Base-by-base conservation (phyloP, 306 rosid species). In the Lathyrus tuberosus region DNA sequence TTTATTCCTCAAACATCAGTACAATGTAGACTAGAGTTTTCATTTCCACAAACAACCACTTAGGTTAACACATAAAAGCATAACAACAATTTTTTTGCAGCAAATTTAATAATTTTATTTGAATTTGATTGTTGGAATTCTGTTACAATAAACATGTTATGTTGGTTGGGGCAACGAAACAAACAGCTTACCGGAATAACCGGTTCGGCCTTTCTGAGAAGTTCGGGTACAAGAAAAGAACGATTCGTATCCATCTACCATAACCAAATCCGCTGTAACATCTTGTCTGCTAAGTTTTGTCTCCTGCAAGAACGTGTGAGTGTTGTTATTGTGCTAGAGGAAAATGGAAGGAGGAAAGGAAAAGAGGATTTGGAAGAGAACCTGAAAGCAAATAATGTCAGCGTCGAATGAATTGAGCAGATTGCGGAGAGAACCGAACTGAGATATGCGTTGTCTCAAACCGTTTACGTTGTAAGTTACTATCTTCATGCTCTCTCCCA, bases 381-480 rank as follows among this genome's bases (percentile, higher is more conserved):
- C 90, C 90, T 88, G 99, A 59, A 94, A 82, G 78, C 96, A 94
- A 47, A 94, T 70, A 71, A 94, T 75, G 61, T 91, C 97, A 35
- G 96, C 96, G 62, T 87, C 96, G 77, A 94, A 83, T 14, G 97
- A 94, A 67, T 86, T 80, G 0, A 94, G 95, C 9, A 94, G 77
- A 70, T 94, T 94, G 11, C 74, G 85, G 20, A 94, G 97, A 61
- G 97, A 88, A 9, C 99, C 95, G 70, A 88, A 89, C 84, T 94
- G 99, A 10, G 89, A 79, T 71, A 88, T 84, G 61, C 99, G 88
- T 44, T 83, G 96, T 70, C 95, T 76, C 44, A 94, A 66, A 13
- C 99, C 97, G 65, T 89, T 94, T 59, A 94, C 97, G 80, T 90
- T 94, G 89, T 94, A 94, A 28, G 84, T 94, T 20, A 90, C 96